phyloP scores from a whole-genome alignment of 148 eudicot species.

The Camellia sinensis region DNA sequence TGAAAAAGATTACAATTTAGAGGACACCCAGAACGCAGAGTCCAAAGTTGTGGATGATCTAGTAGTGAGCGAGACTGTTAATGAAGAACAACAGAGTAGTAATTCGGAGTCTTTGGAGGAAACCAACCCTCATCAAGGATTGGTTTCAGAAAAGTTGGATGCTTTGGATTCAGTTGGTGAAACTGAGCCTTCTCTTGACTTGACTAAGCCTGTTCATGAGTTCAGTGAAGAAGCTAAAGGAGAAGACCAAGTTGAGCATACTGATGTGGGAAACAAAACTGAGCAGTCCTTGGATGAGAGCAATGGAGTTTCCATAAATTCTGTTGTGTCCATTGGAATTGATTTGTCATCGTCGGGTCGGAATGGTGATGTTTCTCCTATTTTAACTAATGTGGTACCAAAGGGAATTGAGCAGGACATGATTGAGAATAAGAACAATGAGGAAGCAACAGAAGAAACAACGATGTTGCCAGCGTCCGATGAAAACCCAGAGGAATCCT shows the following conservation, averaged over 20 bases:
- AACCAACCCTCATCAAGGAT: not conserved
- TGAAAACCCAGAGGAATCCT: too few species aligned
- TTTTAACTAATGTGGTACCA: not conserved
- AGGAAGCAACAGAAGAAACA: not conserved
- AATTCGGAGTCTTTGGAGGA: not conserved
- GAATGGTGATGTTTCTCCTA: not conserved
- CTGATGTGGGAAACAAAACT: not conserved
- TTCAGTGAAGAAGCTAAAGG: not conserved
- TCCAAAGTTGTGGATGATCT: not conserved
- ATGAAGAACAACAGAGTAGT: too few species aligned
- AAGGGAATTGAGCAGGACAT: not conserved
- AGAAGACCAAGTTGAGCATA: not conserved
- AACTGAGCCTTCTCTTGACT: conserved; percentile 2
- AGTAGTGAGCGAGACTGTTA: not conserved
- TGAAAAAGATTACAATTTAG: not conserved
- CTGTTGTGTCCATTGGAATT: not conserved
- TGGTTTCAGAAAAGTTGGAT: not conserved
- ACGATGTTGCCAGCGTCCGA: not conserved
- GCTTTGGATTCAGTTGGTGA: not conserved
- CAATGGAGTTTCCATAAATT: not conserved
- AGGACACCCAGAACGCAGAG: not conserved
- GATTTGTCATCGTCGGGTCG: not conserved
- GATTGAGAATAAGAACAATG: not conserved
- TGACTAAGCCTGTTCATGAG: not conserved
- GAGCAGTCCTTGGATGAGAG: conserved; percentile 1